Evolutionary conservation across 2,329 filamentous ascomycete species (phyloP).

Genomic region (Colletotrichum endophyticum): DNA sequence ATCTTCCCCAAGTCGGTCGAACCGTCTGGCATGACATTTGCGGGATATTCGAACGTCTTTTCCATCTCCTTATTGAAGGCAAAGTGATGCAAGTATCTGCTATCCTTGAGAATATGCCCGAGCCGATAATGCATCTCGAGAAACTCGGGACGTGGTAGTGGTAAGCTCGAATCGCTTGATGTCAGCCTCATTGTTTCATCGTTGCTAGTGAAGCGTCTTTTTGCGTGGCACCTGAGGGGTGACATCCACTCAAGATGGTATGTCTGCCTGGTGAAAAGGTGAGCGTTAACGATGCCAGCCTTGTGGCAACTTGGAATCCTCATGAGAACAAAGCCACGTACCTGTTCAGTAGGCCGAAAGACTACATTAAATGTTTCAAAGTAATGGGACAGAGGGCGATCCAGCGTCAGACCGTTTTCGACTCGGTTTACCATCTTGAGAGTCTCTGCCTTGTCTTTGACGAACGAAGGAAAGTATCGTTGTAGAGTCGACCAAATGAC

Average conservation of each 20-base stretch:
- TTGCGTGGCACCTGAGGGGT: not conserved
- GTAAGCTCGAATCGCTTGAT: not conserved
- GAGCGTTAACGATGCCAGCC: not conserved
- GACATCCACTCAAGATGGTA: not conserved
- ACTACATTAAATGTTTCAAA: not conserved
- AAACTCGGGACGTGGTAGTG: no score
- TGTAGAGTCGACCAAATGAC: not conserved
- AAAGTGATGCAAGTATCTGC: not conserved
- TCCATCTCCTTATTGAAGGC: not conserved
- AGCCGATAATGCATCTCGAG: no score
- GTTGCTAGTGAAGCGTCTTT: not conserved
- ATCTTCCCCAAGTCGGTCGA: not conserved
- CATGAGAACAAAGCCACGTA: not conserved
- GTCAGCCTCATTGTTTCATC: not conserved
- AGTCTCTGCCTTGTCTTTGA: not conserved
- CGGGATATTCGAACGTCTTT: not conserved
- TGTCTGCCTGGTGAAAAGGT: not conserved
- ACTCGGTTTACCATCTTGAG: not conserved
- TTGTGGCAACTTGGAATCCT: not conserved
- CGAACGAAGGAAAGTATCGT: not conserved
- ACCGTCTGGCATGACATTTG: not conserved
- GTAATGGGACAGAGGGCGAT: not conserved
- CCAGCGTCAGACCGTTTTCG: not conserved
- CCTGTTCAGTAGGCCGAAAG: not conserved
- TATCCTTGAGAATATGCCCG: not conserved